Base-by-base conservation (phyloP, 257 asterid genomes). In the Henckelia pumila region DNA sequence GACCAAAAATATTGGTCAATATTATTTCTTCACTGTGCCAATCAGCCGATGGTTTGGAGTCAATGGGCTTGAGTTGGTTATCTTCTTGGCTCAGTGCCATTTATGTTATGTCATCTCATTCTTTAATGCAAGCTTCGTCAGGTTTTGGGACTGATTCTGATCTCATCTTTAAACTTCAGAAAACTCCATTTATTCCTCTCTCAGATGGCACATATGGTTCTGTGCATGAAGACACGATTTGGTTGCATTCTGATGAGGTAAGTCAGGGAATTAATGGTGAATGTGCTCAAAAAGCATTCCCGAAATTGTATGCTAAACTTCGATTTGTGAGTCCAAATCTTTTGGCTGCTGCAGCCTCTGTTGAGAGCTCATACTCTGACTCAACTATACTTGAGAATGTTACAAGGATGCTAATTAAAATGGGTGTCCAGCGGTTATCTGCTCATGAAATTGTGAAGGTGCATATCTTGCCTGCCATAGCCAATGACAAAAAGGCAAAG, bases 391-490 rank as follows among this genome's bases (percentile, higher is more conserved):
- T 74, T 58, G 92, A 90, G 69, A 88, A 85, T 77, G 84, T 84
- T 71, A 78, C 79, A 10, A 82, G 79, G 73, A 81, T 94, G 96
- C 95, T 94, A 73, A 79, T 83, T 59, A 87, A 78, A 80, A 76
- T 91, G 21, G 99, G 99, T 44, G 89, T 94, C 59, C 99, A 94
- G 82, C 86, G 52, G 71, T 78, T 94, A 82, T 88, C 96, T 50
- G 88, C 81, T 69, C 99, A 94, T 83, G 96, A 94, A 65, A 85
- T 94, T 68, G 76, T 91, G 65, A 94, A 86, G 82, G 74, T 71
- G 62, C 99, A 94, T 63, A 79, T 94, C 67, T 75, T 94, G 58
- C 96, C 99, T 13, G 82, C 86, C 63, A 58, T 94, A 66, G 84
- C 82, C 72, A 81, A 79, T 77, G 82, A 66, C 50, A 75, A 47